Percentiles rank a stretch among this genome's conserved stretches.
Evolutionary conservation across 441 rosid genomes (phyloP).

Genomic region (Gossypium schwendimanii): DNA sequence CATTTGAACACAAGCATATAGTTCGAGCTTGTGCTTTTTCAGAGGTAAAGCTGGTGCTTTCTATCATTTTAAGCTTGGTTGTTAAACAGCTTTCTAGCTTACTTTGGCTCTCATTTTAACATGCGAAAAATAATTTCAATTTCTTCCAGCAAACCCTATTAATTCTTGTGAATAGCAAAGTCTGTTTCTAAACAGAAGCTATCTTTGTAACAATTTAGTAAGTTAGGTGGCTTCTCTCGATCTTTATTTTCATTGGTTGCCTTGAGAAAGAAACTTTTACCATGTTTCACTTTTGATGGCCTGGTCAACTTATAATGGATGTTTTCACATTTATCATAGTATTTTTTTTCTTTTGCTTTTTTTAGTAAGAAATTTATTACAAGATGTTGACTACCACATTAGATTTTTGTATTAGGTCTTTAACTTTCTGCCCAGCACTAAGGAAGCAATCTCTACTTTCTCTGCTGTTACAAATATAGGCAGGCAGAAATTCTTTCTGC

Average conservation of each 20-base stretch:
- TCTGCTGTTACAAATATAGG: background rate
- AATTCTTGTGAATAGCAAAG: background rate
- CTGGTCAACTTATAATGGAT: background rate
- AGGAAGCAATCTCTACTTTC: background rate
- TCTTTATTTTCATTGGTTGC: background rate
- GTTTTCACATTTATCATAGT: background rate
- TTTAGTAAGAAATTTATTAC: background rate
- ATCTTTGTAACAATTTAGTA: background rate
- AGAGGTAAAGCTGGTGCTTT: slow-evolving; percentile 41
- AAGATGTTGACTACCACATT: background rate
- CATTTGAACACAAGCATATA: slow-evolving; percentile 93
- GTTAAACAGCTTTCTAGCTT: background rate
- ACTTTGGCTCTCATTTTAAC: background rate
- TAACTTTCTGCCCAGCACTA: background rate
- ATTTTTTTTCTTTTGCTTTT: background rate
- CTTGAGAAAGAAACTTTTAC: background rate
- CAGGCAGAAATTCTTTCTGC: background rate
- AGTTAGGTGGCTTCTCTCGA: background rate
- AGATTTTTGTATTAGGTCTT: background rate
- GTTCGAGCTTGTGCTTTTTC: slow-evolving; percentile 93
- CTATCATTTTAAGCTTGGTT: background rate
- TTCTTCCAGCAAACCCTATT: background rate
- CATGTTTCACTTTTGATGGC: background rate
- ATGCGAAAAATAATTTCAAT: background rate
- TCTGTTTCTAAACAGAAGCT: background rate